These are phyloP conservation scores for Ustilago curta DNA, from an alignment of 1,284 basidiomycete species.

Conservation along the genomic window DNA sequence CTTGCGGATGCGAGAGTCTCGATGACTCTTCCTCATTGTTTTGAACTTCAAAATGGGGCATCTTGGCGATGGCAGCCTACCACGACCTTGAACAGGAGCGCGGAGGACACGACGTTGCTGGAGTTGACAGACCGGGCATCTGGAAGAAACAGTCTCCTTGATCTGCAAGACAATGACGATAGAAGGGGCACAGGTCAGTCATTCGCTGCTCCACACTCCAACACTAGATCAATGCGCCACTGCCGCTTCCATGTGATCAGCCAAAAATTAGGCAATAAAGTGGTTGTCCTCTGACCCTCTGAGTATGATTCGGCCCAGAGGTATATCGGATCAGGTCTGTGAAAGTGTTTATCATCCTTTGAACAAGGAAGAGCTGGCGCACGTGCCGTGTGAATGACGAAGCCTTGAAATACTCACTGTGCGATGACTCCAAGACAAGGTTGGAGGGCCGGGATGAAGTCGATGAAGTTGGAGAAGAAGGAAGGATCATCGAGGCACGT, in stretches of 20 bases:
- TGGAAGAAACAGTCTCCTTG: slow-evolving; percentile 6
- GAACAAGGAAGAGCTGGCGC: slow-evolving; percentile 14
- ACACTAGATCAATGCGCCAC: too few relatives aligned
- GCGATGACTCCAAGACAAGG: slow-evolving; percentile 4
- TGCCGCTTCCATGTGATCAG: slow-evolving; percentile 36
- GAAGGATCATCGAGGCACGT: neutral
- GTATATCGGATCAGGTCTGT: slow-evolving; percentile 58
- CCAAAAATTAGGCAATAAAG: slow-evolving; percentile 53
- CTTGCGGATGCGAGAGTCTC: neutral
- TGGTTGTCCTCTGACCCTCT: slow-evolving; percentile 56
- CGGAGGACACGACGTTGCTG: slow-evolving; percentile 24
- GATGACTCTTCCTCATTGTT: slow-evolving; percentile 2
- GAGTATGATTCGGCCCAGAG: slow-evolving; percentile 40
- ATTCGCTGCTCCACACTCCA: neutral
- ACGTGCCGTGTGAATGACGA: neutral
- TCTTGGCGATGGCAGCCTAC: slow-evolving; percentile 25
- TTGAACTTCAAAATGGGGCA: slow-evolving; percentile 33
- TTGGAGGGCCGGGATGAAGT: neutral
- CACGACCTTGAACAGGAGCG: slow-evolving; percentile 47
- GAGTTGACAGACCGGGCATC: slow-evolving; percentile 21
- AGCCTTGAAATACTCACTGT: slow-evolving; percentile 14
- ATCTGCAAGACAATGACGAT: slow-evolving; percentile 12
- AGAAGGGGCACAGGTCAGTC: slow-evolving; percentile 4
- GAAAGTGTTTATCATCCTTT: slow-evolving; percentile 51
- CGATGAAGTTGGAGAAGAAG: slow-evolving; percentile 11